phyloP scores from a whole-genome alignment of 495 filamentous ascomycete species.

The Tuber aestivum region DNA sequence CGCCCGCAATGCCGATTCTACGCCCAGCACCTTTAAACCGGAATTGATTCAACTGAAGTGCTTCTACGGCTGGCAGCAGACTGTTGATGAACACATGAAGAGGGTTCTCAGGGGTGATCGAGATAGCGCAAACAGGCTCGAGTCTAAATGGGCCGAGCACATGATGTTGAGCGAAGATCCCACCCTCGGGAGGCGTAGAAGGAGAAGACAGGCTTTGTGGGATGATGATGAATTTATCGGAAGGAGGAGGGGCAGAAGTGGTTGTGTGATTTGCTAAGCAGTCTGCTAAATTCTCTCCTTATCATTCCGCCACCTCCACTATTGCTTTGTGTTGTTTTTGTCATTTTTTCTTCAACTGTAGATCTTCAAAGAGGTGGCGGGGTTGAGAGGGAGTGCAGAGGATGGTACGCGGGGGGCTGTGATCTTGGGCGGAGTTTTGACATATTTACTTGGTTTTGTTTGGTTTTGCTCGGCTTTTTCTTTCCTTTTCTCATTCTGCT shows the following conservation, averaged over 20 bases:
- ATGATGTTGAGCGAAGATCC: slow-evolving; percentile 90
- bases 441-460: neutral
- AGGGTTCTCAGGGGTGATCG: slow-evolving; percentile 72
- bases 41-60: slow-evolving; percentile 83
- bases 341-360: neutral
- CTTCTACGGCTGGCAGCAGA: slow-evolving; percentile 92
- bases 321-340: neutral
- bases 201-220: slow-evolving; percentile 54
- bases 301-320: neutral
- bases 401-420: neutral
- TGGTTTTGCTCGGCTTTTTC: neutral
- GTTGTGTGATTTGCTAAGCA: slow-evolving; percentile 27
- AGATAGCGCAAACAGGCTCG: slow-evolving; percentile 61
- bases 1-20: slow-evolving; percentile 66
- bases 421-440: neutral
- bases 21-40: slow-evolving; percentile 44
- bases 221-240: slow-evolving; percentile 1
- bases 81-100: slow-evolving; percentile 85
- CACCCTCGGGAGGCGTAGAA: slow-evolving; percentile 57
- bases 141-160: slow-evolving; percentile 87
- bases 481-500: neutral
- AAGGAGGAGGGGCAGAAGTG: slow-evolving; percentile 12
- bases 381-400: neutral
- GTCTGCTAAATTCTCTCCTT: neutral
- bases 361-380: neutral